Evolutionary conservation across 1,284 basidiomycete genomes (phyloP).

Genomic region (Porodaedalea pini): DNA sequence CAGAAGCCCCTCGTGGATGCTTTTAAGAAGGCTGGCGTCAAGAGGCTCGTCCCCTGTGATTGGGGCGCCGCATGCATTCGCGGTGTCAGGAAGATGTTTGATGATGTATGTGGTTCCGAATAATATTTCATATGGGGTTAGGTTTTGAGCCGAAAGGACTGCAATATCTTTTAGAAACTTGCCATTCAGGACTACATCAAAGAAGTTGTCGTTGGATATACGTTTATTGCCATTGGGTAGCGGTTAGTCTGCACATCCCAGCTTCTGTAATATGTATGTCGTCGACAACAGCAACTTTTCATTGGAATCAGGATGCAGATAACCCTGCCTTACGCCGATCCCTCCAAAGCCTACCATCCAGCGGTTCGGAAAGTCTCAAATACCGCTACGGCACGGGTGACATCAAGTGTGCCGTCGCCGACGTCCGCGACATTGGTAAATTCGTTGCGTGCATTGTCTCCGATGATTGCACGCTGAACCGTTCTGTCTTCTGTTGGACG

Average conservation of each 20-base stretch:
- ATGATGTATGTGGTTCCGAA: conserved; percentile 3
- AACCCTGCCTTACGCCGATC: neutral
- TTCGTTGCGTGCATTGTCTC: conserved; percentile 21
- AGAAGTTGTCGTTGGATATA: conserved; percentile 15
- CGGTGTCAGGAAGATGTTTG: conserved; percentile 3
- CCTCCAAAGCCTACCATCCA: neutral
- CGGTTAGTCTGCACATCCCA: conserved; percentile 8
- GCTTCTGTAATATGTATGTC: neutral
- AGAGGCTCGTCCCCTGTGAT: conserved; percentile 17
- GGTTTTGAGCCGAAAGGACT: no score
- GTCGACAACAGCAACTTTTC: conserved; percentile 3
- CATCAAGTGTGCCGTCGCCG: conserved; percentile 20
- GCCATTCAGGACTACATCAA: conserved; percentile 11
- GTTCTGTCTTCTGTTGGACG: conserved; percentile 29
- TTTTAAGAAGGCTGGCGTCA: conserved; percentile 15
- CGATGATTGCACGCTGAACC: conserved; percentile 28
- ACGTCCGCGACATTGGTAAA: conserved; percentile 17
- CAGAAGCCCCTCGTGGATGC: conserved; percentile 18
- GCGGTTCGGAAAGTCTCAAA: neutral
- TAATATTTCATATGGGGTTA: neutral
- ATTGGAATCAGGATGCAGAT: conserved; percentile 6
- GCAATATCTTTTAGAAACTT: conserved; percentile 17
- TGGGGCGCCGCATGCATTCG: conserved; percentile 9
- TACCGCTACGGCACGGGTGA: conserved; percentile 6
- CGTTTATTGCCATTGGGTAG: conserved; percentile 22